A percentile compares a stretch with the other conserved stretches of the same genome.
Conservation (phyloP, 139 green algal species). For the Chlamydomonas sp. region DNA sequence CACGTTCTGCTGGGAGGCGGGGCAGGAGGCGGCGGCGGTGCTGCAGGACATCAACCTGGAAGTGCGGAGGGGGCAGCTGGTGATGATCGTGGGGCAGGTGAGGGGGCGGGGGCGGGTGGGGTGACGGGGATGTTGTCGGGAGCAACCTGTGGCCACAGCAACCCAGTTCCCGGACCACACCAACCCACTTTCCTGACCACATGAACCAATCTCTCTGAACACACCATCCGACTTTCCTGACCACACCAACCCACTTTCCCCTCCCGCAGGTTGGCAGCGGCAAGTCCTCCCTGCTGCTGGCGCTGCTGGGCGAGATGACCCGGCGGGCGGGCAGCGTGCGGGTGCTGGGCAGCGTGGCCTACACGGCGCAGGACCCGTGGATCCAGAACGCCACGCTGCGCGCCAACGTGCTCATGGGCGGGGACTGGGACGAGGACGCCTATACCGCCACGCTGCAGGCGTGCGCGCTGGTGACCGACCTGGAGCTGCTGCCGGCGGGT, state of each 20-base stretch:
- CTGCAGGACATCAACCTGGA: slow-evolving; percentile 34
- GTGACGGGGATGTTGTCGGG: background rate
- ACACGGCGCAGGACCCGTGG: slow-evolving; percentile 80
- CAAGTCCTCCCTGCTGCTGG: slow-evolving; percentile 76
- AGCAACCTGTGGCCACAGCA: background rate
- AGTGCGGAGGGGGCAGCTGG: slow-evolving; percentile 53
- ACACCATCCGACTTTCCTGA: background rate
- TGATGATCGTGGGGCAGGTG: slow-evolving; percentile 69
- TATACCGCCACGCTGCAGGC: slow-evolving; percentile 67
- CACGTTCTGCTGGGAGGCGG: slow-evolving; percentile 30
- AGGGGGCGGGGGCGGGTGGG: background rate
- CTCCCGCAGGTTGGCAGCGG: slow-evolving; percentile 51
- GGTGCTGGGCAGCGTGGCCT: slow-evolving; percentile 62
- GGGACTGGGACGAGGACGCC: slow-evolving; percentile 53
- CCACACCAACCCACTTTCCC: slow-evolving; percentile 46
- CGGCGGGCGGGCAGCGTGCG: slow-evolving; percentile 36
- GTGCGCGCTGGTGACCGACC: slow-evolving; percentile 71
- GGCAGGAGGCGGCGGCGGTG: slow-evolving; percentile 1
- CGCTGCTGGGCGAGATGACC: slow-evolving; percentile 77
- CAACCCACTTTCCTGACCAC: background rate
- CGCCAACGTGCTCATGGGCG: slow-evolving; percentile 83
- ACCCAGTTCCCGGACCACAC: slow-evolving; percentile 67
- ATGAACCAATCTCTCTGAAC: background rate
- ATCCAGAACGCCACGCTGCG: slow-evolving; percentile 86
- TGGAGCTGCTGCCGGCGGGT: slow-evolving; percentile 78